Conservation (phyloP, 1,284 basidiomycete species). For the Austropuccinia psidii region DNA sequence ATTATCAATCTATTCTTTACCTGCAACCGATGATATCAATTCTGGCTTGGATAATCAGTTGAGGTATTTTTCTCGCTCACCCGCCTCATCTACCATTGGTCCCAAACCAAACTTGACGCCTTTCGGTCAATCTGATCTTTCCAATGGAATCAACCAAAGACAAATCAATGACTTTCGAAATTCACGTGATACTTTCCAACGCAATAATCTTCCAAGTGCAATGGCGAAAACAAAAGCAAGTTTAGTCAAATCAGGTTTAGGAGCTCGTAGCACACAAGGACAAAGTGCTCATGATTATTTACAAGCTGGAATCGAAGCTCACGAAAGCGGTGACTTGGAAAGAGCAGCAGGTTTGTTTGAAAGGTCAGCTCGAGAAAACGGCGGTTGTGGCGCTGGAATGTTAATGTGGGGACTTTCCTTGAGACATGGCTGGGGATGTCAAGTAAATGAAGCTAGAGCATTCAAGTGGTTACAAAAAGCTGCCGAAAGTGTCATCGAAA, state of each 20-base stretch:
- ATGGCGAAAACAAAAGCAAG: constrained; percentile 34
- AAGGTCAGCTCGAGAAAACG: constrained; percentile 63
- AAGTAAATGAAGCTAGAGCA: constrained; percentile 59
- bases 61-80: background rate
- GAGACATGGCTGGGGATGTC: constrained; percentile 70
- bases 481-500: constrained; percentile 69
- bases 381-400: constrained; percentile 81
- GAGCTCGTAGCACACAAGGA: background rate
- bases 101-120: background rate
- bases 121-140: background rate
- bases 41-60: background rate
- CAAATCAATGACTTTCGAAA: background rate
- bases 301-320: constrained; percentile 66
- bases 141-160: background rate
- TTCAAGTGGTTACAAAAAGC: constrained; percentile 76
- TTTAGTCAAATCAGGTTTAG: background rate
- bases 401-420: constrained; percentile 83
- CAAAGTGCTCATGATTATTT: constrained; percentile 15
- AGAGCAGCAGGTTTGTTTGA: constrained; percentile 73
- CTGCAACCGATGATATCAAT: background rate
- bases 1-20: constrained; percentile 24
- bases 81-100: background rate
- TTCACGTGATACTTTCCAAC: background rate
- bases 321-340: constrained; percentile 65
- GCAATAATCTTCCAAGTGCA: background rate